Conservation (phyloP, 2,329 filamentous ascomycete species). For the Ophiostoma montium region DNA sequence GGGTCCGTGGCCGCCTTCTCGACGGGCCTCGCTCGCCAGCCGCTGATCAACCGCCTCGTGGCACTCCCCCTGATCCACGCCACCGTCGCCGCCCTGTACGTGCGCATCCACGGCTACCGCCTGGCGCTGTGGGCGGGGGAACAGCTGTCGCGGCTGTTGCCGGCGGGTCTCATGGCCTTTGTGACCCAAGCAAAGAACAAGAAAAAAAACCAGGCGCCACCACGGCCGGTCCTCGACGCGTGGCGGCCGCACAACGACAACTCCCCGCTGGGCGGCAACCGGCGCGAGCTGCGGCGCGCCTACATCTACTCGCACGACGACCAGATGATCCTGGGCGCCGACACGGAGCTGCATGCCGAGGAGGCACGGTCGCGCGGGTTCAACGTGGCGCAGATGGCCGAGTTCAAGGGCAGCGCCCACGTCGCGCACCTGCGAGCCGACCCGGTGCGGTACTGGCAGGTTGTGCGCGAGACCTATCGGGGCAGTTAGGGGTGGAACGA, state of each 20-base stretch:
- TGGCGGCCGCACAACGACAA: slow-evolving; percentile 23
- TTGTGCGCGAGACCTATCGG: not conserved
- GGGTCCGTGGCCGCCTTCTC: slow-evolving; percentile 7
- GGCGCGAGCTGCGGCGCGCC: slow-evolving; percentile 28
- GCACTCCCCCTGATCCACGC: slow-evolving; percentile 10
- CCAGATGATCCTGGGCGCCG: slow-evolving; percentile 28
- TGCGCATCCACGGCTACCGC: slow-evolving; percentile 13
- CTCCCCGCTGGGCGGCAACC: slow-evolving; percentile 18
- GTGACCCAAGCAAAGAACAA: too few relatives aligned
- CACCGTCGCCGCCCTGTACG: slow-evolving; percentile 6
- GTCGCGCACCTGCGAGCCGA: slow-evolving; percentile 35
- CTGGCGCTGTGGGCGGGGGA: not conserved
- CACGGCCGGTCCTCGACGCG: slow-evolving; percentile 7
- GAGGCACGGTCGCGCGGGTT: slow-evolving; percentile 27
- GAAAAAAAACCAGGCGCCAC: not conserved
- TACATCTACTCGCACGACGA: slow-evolving; percentile 40
- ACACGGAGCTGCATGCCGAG: slow-evolving; percentile 34
- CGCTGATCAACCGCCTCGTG: slow-evolving; percentile 14
- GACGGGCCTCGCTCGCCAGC: not conserved
- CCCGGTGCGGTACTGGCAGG: slow-evolving; percentile 34
- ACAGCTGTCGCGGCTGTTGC: not conserved
- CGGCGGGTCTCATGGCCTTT: too few relatives aligned
- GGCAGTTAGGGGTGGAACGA: too few relatives aligned
- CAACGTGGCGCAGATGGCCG: slow-evolving; percentile 25
- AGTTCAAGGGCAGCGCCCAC: slow-evolving; percentile 33